Base-by-base conservation (phyloP, 768 basidiomycete species). In the Pisolithus sp. region DNA sequence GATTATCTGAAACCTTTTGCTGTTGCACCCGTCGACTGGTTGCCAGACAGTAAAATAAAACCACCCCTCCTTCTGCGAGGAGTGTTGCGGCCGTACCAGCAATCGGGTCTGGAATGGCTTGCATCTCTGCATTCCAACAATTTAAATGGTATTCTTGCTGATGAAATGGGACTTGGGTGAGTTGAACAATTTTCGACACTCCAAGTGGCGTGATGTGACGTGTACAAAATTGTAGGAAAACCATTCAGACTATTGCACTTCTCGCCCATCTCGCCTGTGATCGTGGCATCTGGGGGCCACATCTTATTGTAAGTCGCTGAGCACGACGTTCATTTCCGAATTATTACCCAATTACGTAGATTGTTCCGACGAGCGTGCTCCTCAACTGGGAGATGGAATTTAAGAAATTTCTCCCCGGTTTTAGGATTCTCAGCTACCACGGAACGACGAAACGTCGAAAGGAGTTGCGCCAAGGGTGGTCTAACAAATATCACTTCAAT, bases 311-410 rank as follows among this genome's bases (percentile, higher is more conserved):
- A 62, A 56, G 80, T n/a, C 43, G 36, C 31, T 7, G 12, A 7
- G 48, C 30, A 3, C 15, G 15, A 26, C 44, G 2, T 18, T 17
- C 0, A 4, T 24, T 39, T 47, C 36, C 38, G 45, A 49, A 15
- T 47, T 36, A 39, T 49, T 52, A 24, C 73, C 71, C 49, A 51
- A 36, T n/a, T 26, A 26, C 45, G 1, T 59, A 85, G 82, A 82
- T 95, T 60, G 89, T 85, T 51, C 96, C 96, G 1, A 90, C 95
- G 9, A 92, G 91, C 50, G 95, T 98, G 17, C 74, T 98, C 40
- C 73, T 95, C 50, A 96, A 96, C 66, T 97, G 93, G 94, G 86
- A 90, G 63, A 88, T 91, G 85, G 94, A 97, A 64, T 96, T 96
- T 73, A 89, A 92, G 65, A 94, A 93, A 65, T 96, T 97, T 67